Evolutionary conservation across 805 yeast genomes (phyloP).

Genomic region (Ogataea ganodermae): DNA sequence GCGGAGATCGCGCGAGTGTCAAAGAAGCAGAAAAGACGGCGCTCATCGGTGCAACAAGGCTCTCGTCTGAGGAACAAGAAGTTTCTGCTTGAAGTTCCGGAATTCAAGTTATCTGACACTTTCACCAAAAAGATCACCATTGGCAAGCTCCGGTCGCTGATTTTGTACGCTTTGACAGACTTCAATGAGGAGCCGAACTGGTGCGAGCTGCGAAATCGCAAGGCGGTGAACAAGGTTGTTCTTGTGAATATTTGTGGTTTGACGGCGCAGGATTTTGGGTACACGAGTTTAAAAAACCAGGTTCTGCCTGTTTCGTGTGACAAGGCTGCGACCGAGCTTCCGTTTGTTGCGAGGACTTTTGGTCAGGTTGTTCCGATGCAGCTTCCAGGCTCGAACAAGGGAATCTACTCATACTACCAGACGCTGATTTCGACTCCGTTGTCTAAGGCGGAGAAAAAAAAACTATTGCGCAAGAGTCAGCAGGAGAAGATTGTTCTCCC

Average conservation of each 20-base stretch:
- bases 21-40: slow-evolving; percentile 37
- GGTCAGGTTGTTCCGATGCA: slow-evolving; percentile 47
- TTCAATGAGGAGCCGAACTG: slow-evolving; percentile 47
- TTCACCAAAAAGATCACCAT: slow-evolving; percentile 34
- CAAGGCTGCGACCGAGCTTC: slow-evolving; percentile 24
- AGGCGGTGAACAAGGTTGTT: slow-evolving; percentile 53
- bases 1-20: background rate
- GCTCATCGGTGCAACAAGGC: slow-evolving; percentile 39
- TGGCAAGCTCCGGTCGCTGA: slow-evolving; percentile 48
- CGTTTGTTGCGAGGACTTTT: slow-evolving; percentile 43
- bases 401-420: slow-evolving; percentile 53
- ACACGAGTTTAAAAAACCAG: slow-evolving; percentile 14
- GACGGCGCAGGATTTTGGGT: slow-evolving; percentile 45
- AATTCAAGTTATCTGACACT: slow-evolving; percentile 20
- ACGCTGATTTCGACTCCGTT: slow-evolving; percentile 60
- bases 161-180: slow-evolving; percentile 44
- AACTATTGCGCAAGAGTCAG: slow-evolving; percentile 37
- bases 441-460: slow-evolving; percentile 55
- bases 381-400: slow-evolving; percentile 66
- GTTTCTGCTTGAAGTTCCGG: slow-evolving; percentile 30
- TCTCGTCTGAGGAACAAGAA: slow-evolving; percentile 35
- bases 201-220: slow-evolving; percentile 50
- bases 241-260: slow-evolving; percentile 69
- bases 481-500: slow-evolving; percentile 43
- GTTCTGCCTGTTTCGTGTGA: slow-evolving; percentile 15